Conservation (phyloP, 2,329 filamentous ascomycete species). For the Apiospora koreana region DNA sequence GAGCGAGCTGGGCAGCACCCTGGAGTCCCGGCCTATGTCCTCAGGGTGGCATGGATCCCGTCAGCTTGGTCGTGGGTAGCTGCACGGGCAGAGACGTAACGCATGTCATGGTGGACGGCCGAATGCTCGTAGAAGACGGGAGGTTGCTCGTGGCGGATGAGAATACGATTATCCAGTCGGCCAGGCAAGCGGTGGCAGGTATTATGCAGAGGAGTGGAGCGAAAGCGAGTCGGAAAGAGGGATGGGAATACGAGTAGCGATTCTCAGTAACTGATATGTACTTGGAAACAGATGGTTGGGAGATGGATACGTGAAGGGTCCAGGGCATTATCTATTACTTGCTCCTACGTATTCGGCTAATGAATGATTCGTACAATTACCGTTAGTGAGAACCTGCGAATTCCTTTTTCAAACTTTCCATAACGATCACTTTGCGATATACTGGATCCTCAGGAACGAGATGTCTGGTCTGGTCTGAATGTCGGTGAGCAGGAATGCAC, state of each 20-base stretch:
- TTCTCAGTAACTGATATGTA: too few species aligned
- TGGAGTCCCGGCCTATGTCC: conserved; percentile 10
- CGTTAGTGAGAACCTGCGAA: too few species aligned
- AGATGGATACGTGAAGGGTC: neutral
- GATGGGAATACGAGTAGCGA: conserved; percentile 16
- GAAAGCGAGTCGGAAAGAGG: conserved; percentile 10
- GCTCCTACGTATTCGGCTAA: too few species aligned
- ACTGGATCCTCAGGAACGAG: too few species aligned
- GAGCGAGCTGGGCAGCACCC: conserved; percentile 14
- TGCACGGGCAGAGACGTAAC: conserved; percentile 18
- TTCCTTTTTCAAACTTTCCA: too few species aligned
- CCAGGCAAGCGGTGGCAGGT: conserved; percentile 13
- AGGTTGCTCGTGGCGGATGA: conserved; percentile 13
- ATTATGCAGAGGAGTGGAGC: conserved; percentile 18
- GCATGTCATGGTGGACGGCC: conserved; percentile 17
- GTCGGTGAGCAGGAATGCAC: neutral
- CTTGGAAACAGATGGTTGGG: neutral
- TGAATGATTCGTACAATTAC: too few species aligned
- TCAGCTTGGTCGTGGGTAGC: conserved; percentile 16
- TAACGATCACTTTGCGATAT: too few species aligned
- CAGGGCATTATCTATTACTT: too few species aligned
- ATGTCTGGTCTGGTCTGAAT: neutral
- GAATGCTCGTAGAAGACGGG: conserved; percentile 15
- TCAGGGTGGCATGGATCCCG: conserved; percentile 16
- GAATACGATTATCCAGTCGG: conserved; percentile 12